Evolutionary conservation across 306 rosid genomes (phyloP), one percentile per base, ranked within the genome.

Genomic region (Cucurbita pepo): DNA sequence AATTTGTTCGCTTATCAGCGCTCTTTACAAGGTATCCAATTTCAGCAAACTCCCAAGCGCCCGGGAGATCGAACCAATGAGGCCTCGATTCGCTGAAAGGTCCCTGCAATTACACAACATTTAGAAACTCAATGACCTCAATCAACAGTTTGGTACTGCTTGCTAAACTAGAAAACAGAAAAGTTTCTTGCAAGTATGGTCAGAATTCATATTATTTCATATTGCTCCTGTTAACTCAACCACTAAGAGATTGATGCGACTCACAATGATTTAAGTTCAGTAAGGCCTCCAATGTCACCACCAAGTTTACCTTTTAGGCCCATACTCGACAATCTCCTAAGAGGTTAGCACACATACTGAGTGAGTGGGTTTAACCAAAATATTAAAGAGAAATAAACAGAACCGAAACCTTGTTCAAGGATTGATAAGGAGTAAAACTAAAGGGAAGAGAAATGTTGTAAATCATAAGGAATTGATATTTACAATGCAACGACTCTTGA

Each of bases 401-500:
- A 30, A 30, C 34, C 34, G 34, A 30, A 30, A 30, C 34, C 34
- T 30, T 30, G 34, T 30, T 3, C 34, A 30, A 30, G 34, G 34
- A 30, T 30, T 30, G 3, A 50, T 14, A 50, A 50, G 54, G 54
- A 50, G 54, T 50, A 50, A 65, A 65, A 65, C 15, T 72, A 15
- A 10, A 59, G 71, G 25, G 36, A 50, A 58, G n/a, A 60, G 45
- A 60, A 34, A 45, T 10, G 38, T 5, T 41, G 7, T 15, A 15
- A 10, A 40, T 18, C 36, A 40, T 18, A 64, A 43, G 44, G 21
- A 44, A 59, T 66, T 7, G 56, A 47, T 66, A 43, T 66, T 59
- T 78, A 94, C 99, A 94, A 75, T 73, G 97, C 84, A 45, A 89
- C 89, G 76, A 94, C 88, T 60, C 96, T 88, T 41, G 94, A 82